phyloP scores from a whole-genome alignment of 345 rosid genomes.

The Acer saccharum region DNA sequence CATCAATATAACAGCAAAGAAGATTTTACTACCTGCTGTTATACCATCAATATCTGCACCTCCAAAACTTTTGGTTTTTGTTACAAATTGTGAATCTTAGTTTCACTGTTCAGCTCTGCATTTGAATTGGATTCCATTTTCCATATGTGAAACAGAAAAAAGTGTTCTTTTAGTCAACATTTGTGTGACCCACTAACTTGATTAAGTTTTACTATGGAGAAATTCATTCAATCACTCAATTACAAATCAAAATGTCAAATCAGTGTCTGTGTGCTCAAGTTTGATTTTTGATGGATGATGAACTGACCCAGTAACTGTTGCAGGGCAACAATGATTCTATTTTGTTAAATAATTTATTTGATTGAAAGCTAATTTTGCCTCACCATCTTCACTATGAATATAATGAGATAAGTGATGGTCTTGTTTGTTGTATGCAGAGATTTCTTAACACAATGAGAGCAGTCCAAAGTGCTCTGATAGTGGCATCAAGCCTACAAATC shows the following conservation, averaged over 20 bases:
- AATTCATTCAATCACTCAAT: not conserved
- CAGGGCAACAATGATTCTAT: not conserved
- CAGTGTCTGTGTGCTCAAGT: slow-evolving; percentile 1
- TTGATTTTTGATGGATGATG: slow-evolving; percentile 4
- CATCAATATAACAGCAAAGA: not conserved
- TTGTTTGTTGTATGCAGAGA: slow-evolving; percentile 48
- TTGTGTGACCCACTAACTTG: slow-evolving; percentile 31
- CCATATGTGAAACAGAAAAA: slow-evolving; percentile 11
- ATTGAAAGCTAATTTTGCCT: not conserved
- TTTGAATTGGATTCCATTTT: too few relatives aligned
- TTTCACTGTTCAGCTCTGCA: too few relatives aligned
- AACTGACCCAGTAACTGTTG: not conserved
- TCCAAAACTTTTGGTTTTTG: slow-evolving; percentile 63
- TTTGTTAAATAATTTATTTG: not conserved
- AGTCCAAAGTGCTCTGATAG: slow-evolving; percentile 94
- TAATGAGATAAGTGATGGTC: not conserved
- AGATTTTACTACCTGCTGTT: slow-evolving; percentile 35
- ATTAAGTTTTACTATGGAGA: not conserved
- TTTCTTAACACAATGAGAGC: slow-evolving; percentile 95
- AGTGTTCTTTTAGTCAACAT: slow-evolving; percentile 29
- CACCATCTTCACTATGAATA: not conserved
- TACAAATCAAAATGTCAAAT: slow-evolving; percentile 1
- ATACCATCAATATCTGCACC: slow-evolving; percentile 51
- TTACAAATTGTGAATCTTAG: slow-evolving; percentile 34
- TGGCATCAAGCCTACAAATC: slow-evolving; percentile 97